phyloP scores from a whole-genome alignment of 139 green algal species.

The Microglena sp. region DNA sequence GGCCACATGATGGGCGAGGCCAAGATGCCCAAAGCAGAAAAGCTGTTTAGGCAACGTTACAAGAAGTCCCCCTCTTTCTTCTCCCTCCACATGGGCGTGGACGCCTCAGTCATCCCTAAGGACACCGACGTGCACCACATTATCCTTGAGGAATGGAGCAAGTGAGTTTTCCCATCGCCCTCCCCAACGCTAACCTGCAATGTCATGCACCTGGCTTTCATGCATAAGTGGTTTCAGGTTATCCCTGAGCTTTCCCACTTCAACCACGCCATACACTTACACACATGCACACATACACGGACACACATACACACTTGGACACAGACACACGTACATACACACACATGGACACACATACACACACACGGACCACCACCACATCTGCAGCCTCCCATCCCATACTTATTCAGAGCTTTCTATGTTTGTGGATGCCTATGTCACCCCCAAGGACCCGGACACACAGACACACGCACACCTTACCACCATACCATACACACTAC shows the following conservation, averaged over 20 bases:
- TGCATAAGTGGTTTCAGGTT: no score
- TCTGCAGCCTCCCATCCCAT: no score
- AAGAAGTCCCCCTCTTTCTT: conserved; percentile 92
- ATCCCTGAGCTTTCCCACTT: no score
- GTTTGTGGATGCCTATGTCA: no score
- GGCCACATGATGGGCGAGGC: conserved; percentile 58
- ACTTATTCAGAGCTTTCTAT: no score
- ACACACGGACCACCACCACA: no score
- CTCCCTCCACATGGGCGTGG: conserved; percentile 83
- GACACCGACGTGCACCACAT: conserved; percentile 84
- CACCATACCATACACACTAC: not conserved
- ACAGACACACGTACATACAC: conserved; percentile 8
- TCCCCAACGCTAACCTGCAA: no score
- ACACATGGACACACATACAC: conserved; percentile 5
- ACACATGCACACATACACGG: not conserved
- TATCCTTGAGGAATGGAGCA: conserved; percentile 84
- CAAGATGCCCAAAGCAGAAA: conserved; percentile 63
- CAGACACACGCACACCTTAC: no score
- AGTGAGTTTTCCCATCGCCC: no score
- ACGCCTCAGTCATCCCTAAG: conserved; percentile 54
- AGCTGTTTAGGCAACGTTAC: conserved; percentile 63
- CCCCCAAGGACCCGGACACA: no score
- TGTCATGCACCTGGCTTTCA: no score
- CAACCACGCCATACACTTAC: no score
- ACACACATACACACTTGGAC: conserved; percentile 6